A percentile compares a stretch with the other conserved stretches of the same genome.
Evolutionary conservation across 805 yeast species (phyloP).

Genomic region (Metschnikowia rubicola): DNA sequence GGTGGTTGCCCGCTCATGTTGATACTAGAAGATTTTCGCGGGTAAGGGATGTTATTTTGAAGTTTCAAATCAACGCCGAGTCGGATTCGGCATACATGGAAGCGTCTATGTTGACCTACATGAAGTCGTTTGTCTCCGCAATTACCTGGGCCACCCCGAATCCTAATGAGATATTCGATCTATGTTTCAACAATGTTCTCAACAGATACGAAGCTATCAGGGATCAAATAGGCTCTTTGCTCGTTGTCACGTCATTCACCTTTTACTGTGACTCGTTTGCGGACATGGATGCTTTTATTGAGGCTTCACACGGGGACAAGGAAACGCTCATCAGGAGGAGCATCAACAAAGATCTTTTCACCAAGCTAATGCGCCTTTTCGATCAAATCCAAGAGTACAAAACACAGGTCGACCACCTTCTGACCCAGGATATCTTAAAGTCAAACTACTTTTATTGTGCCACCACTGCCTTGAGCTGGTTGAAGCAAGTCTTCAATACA

Average conservation of each 20-base stretch:
- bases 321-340: slow-evolving; percentile 6
- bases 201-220: slow-evolving; percentile 77
- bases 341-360: slow-evolving; percentile 35
- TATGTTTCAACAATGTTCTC: slow-evolving; percentile 47
- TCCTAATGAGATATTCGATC: slow-evolving; percentile 40
- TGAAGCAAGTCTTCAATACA: slow-evolving; percentile 51
- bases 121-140: slow-evolving; percentile 49
- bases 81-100: slow-evolving; percentile 65
- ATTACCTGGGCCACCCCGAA: slow-evolving; percentile 54
- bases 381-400: slow-evolving; percentile 39
- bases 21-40: slow-evolving; percentile 66
- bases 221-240: slow-evolving; percentile 57
- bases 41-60: slow-evolving; percentile 42
- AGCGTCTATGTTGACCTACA: slow-evolving; percentile 55
- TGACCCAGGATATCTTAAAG: slow-evolving; percentile 55
- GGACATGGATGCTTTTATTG: slow-evolving; percentile 38
- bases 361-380: slow-evolving; percentile 13
- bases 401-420: slow-evolving; percentile 28
- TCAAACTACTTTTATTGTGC: slow-evolving; percentile 62
- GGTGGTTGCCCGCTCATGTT: slow-evolving; percentile 67
- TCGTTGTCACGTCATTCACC: slow-evolving; percentile 45
- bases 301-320: slow-evolving; percentile 24
- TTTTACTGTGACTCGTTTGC: slow-evolving; percentile 42
- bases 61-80: slow-evolving; percentile 44
- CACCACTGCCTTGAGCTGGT: slow-evolving; percentile 61